Evolutionary conservation across 163 green algal species (phyloP).

Genomic region (Picocystis sp.): DNA sequence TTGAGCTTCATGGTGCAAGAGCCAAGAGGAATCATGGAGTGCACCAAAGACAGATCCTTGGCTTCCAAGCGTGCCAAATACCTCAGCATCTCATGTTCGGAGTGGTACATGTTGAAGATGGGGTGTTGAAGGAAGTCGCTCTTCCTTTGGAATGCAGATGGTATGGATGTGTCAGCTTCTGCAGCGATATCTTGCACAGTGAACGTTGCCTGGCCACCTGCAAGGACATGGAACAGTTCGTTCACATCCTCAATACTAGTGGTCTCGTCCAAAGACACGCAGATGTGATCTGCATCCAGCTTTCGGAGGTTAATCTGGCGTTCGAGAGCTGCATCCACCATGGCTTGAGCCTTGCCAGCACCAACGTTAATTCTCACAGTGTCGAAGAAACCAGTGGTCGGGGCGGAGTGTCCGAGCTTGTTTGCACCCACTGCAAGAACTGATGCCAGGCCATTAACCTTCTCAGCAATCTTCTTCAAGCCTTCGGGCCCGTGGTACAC

Average conservation of each 20-base stretch:
- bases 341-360: conserved; percentile 18
- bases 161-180: conserved; percentile 22
- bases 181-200: conserved; percentile 50
- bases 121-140: conserved; percentile 68
- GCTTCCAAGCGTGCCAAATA: conserved; percentile 95
- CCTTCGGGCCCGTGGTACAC: conserved; percentile 95
- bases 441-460: conserved; percentile 65
- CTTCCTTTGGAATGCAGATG: conserved; percentile 35
- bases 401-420: conserved; percentile 50
- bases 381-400: conserved; percentile 78
- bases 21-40: conserved; percentile 97
- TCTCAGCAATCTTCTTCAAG: conserved; percentile 71
- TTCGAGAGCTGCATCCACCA: conserved; percentile 22
- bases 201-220: conserved; percentile 43
- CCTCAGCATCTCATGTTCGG: conserved; percentile 96
- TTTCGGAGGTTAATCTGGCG: conserved; percentile 68
- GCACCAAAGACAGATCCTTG: conserved; percentile 79
- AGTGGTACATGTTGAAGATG: conserved; percentile 67
- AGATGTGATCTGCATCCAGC: conserved; percentile 45
- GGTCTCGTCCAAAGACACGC: conserved; percentile 84
- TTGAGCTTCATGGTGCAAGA: conserved; percentile 99
- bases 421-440: conserved; percentile 56
- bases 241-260: conserved; percentile 72
- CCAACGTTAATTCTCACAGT: conserved; percentile 56
- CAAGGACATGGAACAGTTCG: conserved; percentile 56